phyloP scores from a whole-genome alignment of 2,329 filamentous ascomycete species.

The Stachybotrys echinatus region DNA sequence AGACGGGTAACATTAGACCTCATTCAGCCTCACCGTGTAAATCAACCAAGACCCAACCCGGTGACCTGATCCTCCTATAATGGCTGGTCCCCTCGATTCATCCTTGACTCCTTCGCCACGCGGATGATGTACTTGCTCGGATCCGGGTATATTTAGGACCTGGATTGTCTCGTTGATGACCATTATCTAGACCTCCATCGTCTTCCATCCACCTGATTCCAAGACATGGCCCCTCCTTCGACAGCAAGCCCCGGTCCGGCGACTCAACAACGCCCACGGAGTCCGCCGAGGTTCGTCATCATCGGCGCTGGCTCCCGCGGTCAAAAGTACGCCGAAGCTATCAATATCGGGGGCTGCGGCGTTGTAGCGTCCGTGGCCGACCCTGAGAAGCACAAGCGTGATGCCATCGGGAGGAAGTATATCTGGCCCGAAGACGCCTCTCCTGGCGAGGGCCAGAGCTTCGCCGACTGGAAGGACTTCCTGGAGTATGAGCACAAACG shows the following conservation, averaged over 20 bases:
- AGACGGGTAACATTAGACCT: too few species aligned
- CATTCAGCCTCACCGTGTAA: too few species aligned
- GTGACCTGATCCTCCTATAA: too few species aligned
- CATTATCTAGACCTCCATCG: neutral
- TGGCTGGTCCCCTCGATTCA: too few species aligned
- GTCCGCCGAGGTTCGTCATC: slow-evolving; percentile 63
- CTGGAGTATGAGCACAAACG: slow-evolving; percentile 64
- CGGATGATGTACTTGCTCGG: too few species aligned
- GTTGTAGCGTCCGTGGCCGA: slow-evolving; percentile 76
- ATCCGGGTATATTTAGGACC: neutral
- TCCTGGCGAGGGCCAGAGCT: slow-evolving; percentile 59
- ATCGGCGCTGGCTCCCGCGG: slow-evolving; percentile 82
- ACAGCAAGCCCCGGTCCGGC: slow-evolving; percentile 16
- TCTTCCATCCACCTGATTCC: neutral
- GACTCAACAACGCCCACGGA: slow-evolving; percentile 27
- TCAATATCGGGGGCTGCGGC: slow-evolving; percentile 59
- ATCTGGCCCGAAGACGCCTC: slow-evolving; percentile 57
- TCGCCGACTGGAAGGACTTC: slow-evolving; percentile 70
- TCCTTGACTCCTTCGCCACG: too few species aligned
- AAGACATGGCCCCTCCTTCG: neutral
- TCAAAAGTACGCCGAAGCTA: slow-evolving; percentile 64
- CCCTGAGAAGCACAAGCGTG: slow-evolving; percentile 71
- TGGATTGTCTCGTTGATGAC: neutral
- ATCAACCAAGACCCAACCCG: too few species aligned
- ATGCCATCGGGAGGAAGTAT: slow-evolving; percentile 62